phyloP scores from a whole-genome alignment of 2,329 filamentous ascomycete species.

The Berkeleyomyces basicola region DNA sequence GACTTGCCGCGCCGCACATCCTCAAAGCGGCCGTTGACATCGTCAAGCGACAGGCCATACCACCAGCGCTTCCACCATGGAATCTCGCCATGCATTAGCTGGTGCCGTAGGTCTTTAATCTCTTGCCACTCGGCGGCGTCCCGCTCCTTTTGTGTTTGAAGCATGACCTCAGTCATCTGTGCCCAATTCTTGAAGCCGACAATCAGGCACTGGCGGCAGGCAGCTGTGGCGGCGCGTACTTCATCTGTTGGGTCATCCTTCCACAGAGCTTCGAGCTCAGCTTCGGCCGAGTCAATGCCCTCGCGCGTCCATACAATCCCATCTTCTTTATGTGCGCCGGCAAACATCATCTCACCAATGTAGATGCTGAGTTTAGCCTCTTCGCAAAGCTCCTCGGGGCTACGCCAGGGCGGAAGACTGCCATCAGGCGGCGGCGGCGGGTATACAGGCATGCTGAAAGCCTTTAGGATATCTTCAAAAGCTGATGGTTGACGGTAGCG shows the following conservation, averaged over 20 bases:
- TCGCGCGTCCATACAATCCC: slow-evolving; percentile 83
- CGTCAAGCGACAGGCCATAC: slow-evolving; percentile 27
- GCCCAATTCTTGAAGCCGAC: slow-evolving; percentile 70
- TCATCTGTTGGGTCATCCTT: slow-evolving; percentile 15
- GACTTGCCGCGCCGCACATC: slow-evolving; percentile 34
- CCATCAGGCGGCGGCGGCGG: slow-evolving; percentile 57
- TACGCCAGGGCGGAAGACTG: slow-evolving; percentile 47
- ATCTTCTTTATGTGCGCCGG: slow-evolving; percentile 41
- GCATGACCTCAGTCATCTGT: slow-evolving; percentile 44
- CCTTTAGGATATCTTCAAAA: slow-evolving; percentile 10
- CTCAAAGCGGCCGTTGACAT: slow-evolving; percentile 18
- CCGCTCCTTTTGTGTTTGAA: slow-evolving; percentile 34
- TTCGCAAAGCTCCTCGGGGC: slow-evolving; percentile 52
- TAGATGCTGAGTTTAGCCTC: slow-evolving; percentile 78
- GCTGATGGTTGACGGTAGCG: slow-evolving; percentile 9
- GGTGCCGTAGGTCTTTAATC: slow-evolving; percentile 20
- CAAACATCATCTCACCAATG: slow-evolving; percentile 84
- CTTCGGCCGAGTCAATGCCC: slow-evolving; percentile 64
- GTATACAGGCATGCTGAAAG: slow-evolving; percentile 40
- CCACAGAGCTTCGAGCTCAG: slow-evolving; percentile 32
- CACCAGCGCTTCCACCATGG: slow-evolving; percentile 11
- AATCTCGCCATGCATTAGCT: slow-evolving; percentile 13
- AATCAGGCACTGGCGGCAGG: slow-evolving; percentile 61
- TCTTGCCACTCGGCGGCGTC: slow-evolving; percentile 25
- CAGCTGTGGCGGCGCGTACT: slow-evolving; percentile 25